phyloP scores from a whole-genome alignment of 169 alveolate genomes.

The Cryptosporidium ubiquitum region DNA sequence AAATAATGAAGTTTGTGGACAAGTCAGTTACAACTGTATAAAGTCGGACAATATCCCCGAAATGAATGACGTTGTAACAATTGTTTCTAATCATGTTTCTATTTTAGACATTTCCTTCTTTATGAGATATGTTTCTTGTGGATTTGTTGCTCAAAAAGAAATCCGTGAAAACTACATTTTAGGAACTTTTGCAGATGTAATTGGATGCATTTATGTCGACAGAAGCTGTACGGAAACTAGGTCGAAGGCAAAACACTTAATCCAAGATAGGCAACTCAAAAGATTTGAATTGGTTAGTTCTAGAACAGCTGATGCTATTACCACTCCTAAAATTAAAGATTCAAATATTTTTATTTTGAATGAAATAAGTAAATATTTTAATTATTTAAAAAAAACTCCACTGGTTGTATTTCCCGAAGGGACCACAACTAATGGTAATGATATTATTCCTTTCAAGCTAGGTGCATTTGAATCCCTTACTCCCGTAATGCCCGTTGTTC shows the following conservation, averaged over 20 bases:
- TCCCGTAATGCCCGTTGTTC: conserved; percentile 80
- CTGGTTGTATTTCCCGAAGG: conserved; percentile 87
- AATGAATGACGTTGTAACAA: conserved; percentile 17
- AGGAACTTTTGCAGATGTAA: conserved; percentile 43
- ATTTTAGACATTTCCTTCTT: conserved; percentile 49
- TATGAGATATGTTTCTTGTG: conserved; percentile 41
- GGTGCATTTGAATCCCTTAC: conserved; percentile 84
- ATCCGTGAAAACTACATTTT: conserved; percentile 25
- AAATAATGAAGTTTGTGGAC: not conserved
- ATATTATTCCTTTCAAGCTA: conserved; percentile 80
- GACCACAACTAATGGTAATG: conserved; percentile 83
- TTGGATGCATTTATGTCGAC: conserved; percentile 63
- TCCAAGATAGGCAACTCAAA: conserved; percentile 4
- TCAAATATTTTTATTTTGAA: not conserved
- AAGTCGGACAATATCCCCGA: not conserved
- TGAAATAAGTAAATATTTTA: conserved; percentile 16
- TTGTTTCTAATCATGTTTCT: conserved; percentile 68
- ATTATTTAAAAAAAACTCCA: conserved; percentile 50
- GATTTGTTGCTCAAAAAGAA: conserved; percentile 66
- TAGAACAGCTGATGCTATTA: not conserved
- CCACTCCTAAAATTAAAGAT: not conserved
- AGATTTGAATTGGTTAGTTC: conserved; percentile 14
- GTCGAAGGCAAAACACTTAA: conserved; percentile 9
- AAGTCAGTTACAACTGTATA: not conserved
- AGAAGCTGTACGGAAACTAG: conserved; percentile 65